Evolutionary conservation across 495 filamentous ascomycete species (phyloP).

Genomic region (Geopyxis carbonaria): DNA sequence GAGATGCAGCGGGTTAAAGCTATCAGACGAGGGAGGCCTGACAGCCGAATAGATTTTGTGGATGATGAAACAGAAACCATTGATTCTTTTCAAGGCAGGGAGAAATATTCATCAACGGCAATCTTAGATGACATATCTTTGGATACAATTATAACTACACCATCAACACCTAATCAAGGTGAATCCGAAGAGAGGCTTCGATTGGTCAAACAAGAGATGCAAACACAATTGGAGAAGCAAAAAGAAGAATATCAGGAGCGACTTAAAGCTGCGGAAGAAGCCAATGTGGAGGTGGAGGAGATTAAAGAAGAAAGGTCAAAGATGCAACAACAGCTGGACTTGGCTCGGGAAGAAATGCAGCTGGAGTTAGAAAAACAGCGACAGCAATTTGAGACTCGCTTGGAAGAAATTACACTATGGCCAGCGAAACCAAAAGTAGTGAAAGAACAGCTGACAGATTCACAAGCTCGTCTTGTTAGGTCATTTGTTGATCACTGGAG

Average conservation of each 20-base stretch:
- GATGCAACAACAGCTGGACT: slow-evolving; percentile 69
- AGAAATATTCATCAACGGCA: slow-evolving; percentile 92
- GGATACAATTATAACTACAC: slow-evolving; percentile 85
- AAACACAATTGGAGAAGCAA: slow-evolving; percentile 68
- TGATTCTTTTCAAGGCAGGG: slow-evolving; percentile 62
- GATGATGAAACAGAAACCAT: slow-evolving; percentile 38
- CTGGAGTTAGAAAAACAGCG: slow-evolving; percentile 57
- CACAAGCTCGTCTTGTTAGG: slow-evolving; percentile 53
- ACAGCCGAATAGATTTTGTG: slow-evolving; percentile 75
- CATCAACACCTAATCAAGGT: slow-evolving; percentile 67
- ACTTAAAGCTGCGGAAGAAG: slow-evolving; percentile 57
- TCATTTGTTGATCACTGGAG: slow-evolving; percentile 57
- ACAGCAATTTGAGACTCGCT: slow-evolving; percentile 54
- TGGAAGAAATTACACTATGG: slow-evolving; percentile 41
- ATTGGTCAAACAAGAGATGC: slow-evolving; percentile 71
- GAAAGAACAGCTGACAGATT: slow-evolving; percentile 46
- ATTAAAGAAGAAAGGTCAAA: slow-evolving; percentile 64
- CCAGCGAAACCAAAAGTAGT: slow-evolving; percentile 29
- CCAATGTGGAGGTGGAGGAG: slow-evolving; percentile 66
- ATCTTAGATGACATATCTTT: slow-evolving; percentile 94
- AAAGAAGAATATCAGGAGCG: slow-evolving; percentile 71
- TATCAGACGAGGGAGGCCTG: slow-evolving; percentile 55
- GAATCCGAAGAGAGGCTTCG: slow-evolving; percentile 58
- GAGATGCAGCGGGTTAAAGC: slow-evolving; percentile 81
- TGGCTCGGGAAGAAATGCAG: slow-evolving; percentile 75